phyloP scores from a whole-genome alignment of 257 asterid genomes.

The Solanum neorickii region DNA sequence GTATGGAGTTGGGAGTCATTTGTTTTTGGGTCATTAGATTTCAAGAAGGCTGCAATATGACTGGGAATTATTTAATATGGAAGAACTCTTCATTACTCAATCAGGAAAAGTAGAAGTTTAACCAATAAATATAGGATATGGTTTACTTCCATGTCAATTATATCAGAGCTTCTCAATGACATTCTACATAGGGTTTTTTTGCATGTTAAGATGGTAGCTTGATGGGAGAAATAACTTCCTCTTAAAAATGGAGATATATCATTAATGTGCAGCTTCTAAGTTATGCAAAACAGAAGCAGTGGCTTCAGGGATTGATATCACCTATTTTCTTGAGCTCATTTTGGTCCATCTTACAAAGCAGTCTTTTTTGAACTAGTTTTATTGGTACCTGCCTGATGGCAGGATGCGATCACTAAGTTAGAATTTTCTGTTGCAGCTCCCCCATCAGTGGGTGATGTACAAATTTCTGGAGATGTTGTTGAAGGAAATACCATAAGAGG shows the following conservation, averaged over 20 bases:
- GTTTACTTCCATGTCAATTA: not conserved
- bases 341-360: not conserved
- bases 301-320: not conserved
- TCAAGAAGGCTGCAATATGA: not conserved
- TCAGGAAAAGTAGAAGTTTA: not conserved
- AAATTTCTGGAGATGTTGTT: slow-evolving; percentile 61
- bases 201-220: not conserved
- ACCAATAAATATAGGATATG: not conserved
- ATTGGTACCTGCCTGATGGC: not conserved
- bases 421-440: slow-evolving; percentile 47
- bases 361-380: not conserved
- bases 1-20: slow-evolving; percentile 13
- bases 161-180: not conserved
- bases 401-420: not conserved
- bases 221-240: not conserved
- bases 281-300: not conserved
- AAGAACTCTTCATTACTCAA: not conserved
- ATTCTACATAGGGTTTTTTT: not conserved
- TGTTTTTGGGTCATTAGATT: not conserved
- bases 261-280: not conserved
- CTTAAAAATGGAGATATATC: not conserved
- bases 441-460: slow-evolving; percentile 74
- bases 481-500: slow-evolving; percentile 77
- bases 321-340: not conserved
- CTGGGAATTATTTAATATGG: not conserved